A percentile compares a stretch with the other conserved stretches of the same genome.
phyloP scores from a whole-genome alignment of 2,329 filamentous ascomycete genomes.

The Myriangium duriaei region DNA sequence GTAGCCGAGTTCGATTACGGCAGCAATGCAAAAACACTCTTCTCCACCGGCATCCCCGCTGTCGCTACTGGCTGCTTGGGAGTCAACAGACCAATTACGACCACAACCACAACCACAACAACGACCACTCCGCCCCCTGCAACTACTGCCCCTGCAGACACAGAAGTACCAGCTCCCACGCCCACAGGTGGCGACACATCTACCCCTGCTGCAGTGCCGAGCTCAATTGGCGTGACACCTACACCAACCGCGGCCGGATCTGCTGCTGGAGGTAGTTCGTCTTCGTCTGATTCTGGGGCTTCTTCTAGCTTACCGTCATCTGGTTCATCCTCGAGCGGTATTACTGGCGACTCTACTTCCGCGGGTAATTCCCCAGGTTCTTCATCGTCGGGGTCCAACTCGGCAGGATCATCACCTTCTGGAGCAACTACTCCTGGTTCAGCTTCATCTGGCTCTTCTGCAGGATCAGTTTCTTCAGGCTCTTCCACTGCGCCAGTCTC shows the following conservation, averaged over 20 bases:
- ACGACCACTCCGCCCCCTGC: too few species aligned
- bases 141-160: too few species aligned
- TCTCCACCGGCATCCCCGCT: slow-evolving; percentile 1
- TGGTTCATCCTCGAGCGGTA: slow-evolving; percentile 1
- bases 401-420: too few species aligned
- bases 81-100: not conserved
- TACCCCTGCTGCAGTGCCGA: too few species aligned
- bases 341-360: not conserved
- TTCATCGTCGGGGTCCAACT: too few species aligned
- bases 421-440: too few species aligned
- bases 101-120: slow-evolving; percentile 4
- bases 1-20: slow-evolving; percentile 6
- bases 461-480: not conserved
- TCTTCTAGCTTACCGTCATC: not conserved
- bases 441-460: not conserved
- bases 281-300: not conserved
- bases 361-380: too few species aligned
- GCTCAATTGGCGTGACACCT: too few species aligned
- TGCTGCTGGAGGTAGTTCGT: not conserved
- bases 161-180: not conserved
- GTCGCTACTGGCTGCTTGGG: slow-evolving; percentile 8
- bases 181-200: too few species aligned
- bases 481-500: not conserved
- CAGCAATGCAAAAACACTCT: slow-evolving; percentile 2
- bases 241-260: too few species aligned